Base-by-base conservation (phyloP, 1,284 basidiomycete genomes). In the Naganishia sp. region DNA sequence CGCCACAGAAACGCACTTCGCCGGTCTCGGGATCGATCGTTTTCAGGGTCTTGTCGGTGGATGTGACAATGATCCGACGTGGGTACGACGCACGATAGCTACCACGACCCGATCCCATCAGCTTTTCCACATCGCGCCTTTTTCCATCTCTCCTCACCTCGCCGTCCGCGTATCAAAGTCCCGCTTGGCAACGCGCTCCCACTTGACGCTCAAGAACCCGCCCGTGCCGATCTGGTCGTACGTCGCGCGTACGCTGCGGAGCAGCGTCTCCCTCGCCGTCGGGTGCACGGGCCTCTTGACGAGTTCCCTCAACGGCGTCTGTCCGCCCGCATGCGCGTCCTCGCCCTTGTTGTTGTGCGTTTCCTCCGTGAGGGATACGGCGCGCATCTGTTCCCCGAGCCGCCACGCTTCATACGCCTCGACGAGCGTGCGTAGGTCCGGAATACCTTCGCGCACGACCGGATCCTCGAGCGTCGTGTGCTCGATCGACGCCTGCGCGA, bases 21-120 rank as follows among this genome's bases (percentile, higher is more conserved):
- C 92, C 92, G 0, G 89, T 89, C 1, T 85, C 85, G 45, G 89
- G 82, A 78, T 94, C 89, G 2, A 88, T 86, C 49, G 90, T 83
- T 66, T 81, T 82, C 50, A 96, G 81, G 0, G 87, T 87, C 77
- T 90, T 88, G 82, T 96, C 94, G 2, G 92, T 90, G 0, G 89
- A 88, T 44, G 90, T 88, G 23, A 88, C 88, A 75, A 94, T 88
- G 46, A 96, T 81, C 21, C 72, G 71, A 11, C 53, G 44, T 1
- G 54, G 63, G 16, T 67, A 72, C 0, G 39, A 25, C 2, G 73
- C 68, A 3, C 55, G 64, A 43, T 80, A 79, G 25, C 74, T 66
- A 45, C 5, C 42, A 42, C 48, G 6, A 33, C 9, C 36, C 23
- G 28, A 13, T 46, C 53, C 21, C 15, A 6, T 28, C 28, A 28